Percentiles rank a stretch among this genome's conserved stretches.
phyloP scores from a whole-genome alignment of 805 yeast species.

The Saturnispora hagleri region DNA sequence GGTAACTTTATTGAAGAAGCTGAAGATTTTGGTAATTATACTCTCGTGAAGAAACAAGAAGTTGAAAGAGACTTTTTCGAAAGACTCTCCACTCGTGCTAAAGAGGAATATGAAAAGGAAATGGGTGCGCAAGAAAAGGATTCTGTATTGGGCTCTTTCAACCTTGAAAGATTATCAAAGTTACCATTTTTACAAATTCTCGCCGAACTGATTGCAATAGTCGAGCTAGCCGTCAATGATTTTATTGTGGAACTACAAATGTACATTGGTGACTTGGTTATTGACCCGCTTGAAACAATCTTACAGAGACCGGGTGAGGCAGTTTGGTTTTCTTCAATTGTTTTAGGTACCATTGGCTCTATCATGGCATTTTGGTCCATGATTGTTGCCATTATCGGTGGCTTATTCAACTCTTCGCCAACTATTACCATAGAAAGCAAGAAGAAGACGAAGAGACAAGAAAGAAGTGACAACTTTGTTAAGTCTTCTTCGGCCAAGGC shows the following conservation, averaged over 20 bases:
- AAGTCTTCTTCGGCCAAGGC: constrained; percentile 17
- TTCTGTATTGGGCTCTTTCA: neutral
- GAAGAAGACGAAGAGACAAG: neutral
- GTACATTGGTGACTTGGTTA: constrained; percentile 30
- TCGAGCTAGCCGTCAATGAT: constrained; percentile 13
- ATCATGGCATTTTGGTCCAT: constrained; percentile 35
- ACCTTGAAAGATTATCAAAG: constrained; percentile 11
- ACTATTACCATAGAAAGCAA: constrained; percentile 1
- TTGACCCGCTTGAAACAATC: constrained; percentile 38
- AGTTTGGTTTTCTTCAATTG: constrained; percentile 35
- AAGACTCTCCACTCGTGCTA: neutral
- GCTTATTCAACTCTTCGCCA: constrained; percentile 10
- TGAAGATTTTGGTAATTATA: constrained; percentile 68
- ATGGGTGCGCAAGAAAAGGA: neutral
- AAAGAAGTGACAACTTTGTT: neutral
- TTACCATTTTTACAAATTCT: constrained; percentile 6
- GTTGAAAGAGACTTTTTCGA: constrained; percentile 35
- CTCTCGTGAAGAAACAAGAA: constrained; percentile 48
- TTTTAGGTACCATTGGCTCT: constrained; percentile 33
- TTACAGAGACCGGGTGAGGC: constrained; percentile 42
- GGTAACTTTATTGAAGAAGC: constrained; percentile 85
- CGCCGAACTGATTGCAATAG: neutral
- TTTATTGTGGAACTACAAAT: constrained; percentile 15
- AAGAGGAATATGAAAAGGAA: constrained; percentile 2
- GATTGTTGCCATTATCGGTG: constrained; percentile 13